Base-by-base conservation (phyloP, 2,329 filamentous ascomycete species). In the Fusarium nelsonii region DNA sequence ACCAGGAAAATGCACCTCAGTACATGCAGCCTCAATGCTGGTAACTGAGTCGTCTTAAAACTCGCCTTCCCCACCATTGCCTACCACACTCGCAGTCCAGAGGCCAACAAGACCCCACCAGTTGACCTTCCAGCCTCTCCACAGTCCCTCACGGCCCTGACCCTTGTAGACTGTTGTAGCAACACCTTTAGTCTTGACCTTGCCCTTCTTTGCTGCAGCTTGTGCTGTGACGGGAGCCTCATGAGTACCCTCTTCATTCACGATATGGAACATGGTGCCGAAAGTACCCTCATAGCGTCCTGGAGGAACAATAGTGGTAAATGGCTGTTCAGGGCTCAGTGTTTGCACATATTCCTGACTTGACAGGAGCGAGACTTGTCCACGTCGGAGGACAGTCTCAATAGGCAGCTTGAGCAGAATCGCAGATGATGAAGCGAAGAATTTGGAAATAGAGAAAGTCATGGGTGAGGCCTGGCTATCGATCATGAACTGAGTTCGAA, bases 261-360 rank as follows among this genome's bases (percentile, higher is more conserved):
- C 86, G 65, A 99, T 96, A 63, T 88, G 88, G 84, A 93, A 95
- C 87, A 97, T 94, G 4, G 95, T 97, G 4, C 93, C 92, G n/a
- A 96, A 78, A 2, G 97, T 85, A n/a, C 96, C 96, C 34, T 88
- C 85, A 78, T 97, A 99, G 6, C 88, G 88, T 4, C 94, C 94
- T 0, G 92, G 85, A 4, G 92, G 89, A 1, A 98, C 89, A 56
- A 97, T 90, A 0, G 93, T 94, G 57, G 93, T 89, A 45, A 92
- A 76, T 48, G 80, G 77, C 33, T 78, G 77, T 5, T 78, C 79
- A 30, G 78, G 75, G 43, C 84, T 81, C 4, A 87, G 78, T 1
- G 88, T 86, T 12, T 79, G 77, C 4, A 85, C 69, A 58, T 88
- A 86, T 12, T 81, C 74, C 2, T 85, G 84, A 15, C 84, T 84